Evolutionary conservation across 2,329 filamentous ascomycete genomes (phyloP).

Genomic region (Monosporascus ibericus): DNA sequence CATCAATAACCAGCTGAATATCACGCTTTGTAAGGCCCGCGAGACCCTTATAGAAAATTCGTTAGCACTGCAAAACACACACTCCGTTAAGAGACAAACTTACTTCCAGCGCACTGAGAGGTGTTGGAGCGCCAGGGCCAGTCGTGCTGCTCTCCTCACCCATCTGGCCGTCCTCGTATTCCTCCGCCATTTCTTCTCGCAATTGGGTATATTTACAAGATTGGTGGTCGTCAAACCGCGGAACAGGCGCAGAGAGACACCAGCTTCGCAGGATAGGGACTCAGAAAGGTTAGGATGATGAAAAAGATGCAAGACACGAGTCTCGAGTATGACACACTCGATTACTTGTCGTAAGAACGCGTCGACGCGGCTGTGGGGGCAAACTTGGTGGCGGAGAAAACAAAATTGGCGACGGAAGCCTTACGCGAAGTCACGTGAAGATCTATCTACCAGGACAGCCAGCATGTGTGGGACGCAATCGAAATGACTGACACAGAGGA

Average conservation of each 20-base stretch:
- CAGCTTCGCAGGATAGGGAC: neutral
- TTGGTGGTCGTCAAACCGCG: neutral
- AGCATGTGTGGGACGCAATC: neutral
- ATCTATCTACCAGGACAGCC: neutral
- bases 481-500: neutral
- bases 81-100: slow-evolving; percentile 14
- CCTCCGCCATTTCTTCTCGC: slow-evolving; percentile 42
- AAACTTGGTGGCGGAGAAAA: neutral
- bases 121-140: slow-evolving; percentile 89
- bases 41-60: slow-evolving; percentile 57
- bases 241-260: neutral
- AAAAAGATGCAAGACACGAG: too few relatives aligned
- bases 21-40: slow-evolving; percentile 90
- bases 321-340: too few relatives aligned
- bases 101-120: slow-evolving; percentile 81
- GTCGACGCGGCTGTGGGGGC: neutral
- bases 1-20: slow-evolving; percentile 86
- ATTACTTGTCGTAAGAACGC: neutral
- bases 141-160: slow-evolving; percentile 66
- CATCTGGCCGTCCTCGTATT: slow-evolving; percentile 61
- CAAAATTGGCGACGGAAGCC: neutral
- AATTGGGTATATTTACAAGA: neutral
- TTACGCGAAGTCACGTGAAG: neutral
- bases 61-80: neutral
- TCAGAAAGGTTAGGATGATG: neutral